Evolutionary conservation across 129 eudicot genomes (phyloP), one percentile per base, ranked within the genome.

Genomic region (Pseudognaphalium luteoalbum): DNA sequence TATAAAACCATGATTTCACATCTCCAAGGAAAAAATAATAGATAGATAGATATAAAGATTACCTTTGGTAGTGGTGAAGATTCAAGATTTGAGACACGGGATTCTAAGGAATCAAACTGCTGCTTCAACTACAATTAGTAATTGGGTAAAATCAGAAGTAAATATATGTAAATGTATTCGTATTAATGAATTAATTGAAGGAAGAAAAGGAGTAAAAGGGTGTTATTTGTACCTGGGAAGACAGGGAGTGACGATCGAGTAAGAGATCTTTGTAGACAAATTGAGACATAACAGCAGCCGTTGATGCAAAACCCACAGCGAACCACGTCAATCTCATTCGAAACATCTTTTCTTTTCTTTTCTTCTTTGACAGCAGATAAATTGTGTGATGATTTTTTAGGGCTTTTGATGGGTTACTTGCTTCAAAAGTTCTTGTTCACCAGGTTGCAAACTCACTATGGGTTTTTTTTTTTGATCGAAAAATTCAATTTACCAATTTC

Each of bases 191-290:
- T 65, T 8, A 21, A 70, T 32, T 14, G 17, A 33, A 64, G 17
- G 50, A 30, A n/a, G 3, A 22, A 67, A 35, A 70, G 20, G 30
- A 10, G 66, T 61, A 60, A 22, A 22, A 59, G 14, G 47, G 47
- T 28, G 11, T 19, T 2, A 11, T 19, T 2, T 8, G 57, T 63
- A 79, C 82, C 50, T 79, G 83, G 51, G 32, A 73, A 66, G 83
- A 79, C 5, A 80, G 78, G 39, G 78, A 80, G 78, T 80, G 83
- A 32, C 83, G 83, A 72, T 80, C 83, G 63, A 80, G 78, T 25
- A 80, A 29, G 6, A 80, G 83, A 66, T 72, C 83, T 80, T 73
- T 80, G 83, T 72, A 80, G 74, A 72, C 61, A 10, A 65, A 73
- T 4, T 65, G 77, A 65, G 74, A 57, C 78, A 80, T 80, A 25